Evolutionary conservation across 176 grass and related monocot genomes (phyloP), one percentile per base, ranked within the genome.

Genomic region (Aegilops speltoides): DNA sequence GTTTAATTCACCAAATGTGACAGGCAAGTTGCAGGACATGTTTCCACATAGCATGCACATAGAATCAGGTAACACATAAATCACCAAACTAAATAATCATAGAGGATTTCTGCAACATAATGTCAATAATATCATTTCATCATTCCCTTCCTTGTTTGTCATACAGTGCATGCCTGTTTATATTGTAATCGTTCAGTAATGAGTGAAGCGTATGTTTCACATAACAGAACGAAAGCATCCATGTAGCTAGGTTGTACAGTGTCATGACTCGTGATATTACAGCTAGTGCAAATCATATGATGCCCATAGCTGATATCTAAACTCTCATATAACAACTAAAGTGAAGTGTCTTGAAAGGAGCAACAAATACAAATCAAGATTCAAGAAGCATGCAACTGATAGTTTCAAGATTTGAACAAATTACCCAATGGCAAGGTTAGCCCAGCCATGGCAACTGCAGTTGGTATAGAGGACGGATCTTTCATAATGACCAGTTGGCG

Each of bases 401-500:
- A 82, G 60, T 31, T 85, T 73, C 37, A 88, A 75, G 62, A 77
- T 78, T 34, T 28, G 8, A 67, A 80, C 79, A 22, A 76, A 71
- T 84, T 88, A 97, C 95, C 95, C 87, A 97, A 93, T 22, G 95
- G 95, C 72, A 95, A 88, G 25, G 87, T 84, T 78, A 97, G 68
- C 56, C 89, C 91, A 90, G 95, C 91, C 88, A 90, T 95, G 60
- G 79, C 71, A 71, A 97, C 91, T 86, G 87, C 91, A 41, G 79
- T 89, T 64, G 89, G 90, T 84, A 97, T 95, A 64, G 91, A 87
- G 25, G 70, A 97, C 28, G 95, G 93, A 79, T 97, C 95, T 81
- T 82, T 85, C 12, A 67, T 90, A 59, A 97, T 88, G 52, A 97
- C 93, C 31, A 97, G 83, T 84, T 97, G 95, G 26, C 88, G 93